These are phyloP conservation scores for Hamamelis virginiana DNA, from an alignment of 164 flowering plant species.

Conservation along the genomic window DNA sequence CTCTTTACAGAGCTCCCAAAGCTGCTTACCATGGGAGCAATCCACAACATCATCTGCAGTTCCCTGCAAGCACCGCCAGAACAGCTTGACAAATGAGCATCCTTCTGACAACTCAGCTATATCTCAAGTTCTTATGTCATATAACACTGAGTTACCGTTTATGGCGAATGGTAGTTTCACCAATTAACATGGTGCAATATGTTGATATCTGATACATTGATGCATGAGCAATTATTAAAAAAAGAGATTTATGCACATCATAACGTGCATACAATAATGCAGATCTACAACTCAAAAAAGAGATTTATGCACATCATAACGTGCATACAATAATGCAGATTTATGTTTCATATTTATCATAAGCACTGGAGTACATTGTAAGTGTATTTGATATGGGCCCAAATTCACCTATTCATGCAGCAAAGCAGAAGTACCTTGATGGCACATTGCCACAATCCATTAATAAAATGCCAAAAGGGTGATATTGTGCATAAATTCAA, in stretches of 20 bases:
- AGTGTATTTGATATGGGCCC: no score
- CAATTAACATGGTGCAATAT: no score
- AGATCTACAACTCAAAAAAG: background rate
- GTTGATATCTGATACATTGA: background rate
- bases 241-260: background rate
- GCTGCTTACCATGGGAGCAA: conserved; percentile 63
- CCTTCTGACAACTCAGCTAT: background rate
- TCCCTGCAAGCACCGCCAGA: conserved; percentile 38
- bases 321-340: background rate
- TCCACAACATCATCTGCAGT: conserved; percentile 69
- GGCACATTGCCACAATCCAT: no score
- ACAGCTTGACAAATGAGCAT: background rate
- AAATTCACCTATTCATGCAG: no score
- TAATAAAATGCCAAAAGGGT: no score
- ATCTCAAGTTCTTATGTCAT: background rate
- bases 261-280: background rate
- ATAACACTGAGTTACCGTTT: background rate
- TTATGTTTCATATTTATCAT: background rate
- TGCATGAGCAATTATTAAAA: background rate
- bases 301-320: background rate
- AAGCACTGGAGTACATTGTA: no score
- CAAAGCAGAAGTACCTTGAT: no score
- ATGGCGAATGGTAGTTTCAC: background rate
- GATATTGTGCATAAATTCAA: no score
- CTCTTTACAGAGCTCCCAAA: conserved; percentile 63